Base-by-base conservation (phyloP, 78 protist species). In the Andalucia godoyi region DNA sequence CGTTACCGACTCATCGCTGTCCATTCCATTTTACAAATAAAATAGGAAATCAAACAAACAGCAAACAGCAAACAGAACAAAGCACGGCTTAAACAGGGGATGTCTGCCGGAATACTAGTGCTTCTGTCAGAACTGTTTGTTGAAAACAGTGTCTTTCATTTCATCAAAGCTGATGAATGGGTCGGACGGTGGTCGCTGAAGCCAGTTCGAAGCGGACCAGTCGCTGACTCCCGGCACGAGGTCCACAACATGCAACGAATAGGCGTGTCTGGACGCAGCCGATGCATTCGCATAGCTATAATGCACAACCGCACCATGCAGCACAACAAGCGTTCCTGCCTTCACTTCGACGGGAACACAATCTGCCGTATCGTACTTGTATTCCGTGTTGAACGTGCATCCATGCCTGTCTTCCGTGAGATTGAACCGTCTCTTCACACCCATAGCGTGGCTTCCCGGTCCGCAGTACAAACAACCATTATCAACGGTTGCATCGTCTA, bases 391-490 rank as follows among this genome's bases (percentile, higher is more conserved):
- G 15, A 52, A 25, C 23, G 21, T 23, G 18, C 8, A 27, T 15
- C 47, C 54, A 52, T 34, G 54, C 58, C 25, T 13, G 49, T 45
- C 46, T 25, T 13, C 23, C 38, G 7, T 33, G 4, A 50, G 65
- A 18, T 0, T 34, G 3, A 49, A 54, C 2, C 0, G 25, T 4
- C 60, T 27, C 27, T 61, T 58, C 17, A 70, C 15, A 2, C 61
- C 52, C 40, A 59, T 61, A 13, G 15, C 9, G 53, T 72, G 78
- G 25, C 71, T 62, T 36, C 78, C 78, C 2, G 57, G 57, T 17
- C 70, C 50, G 15, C 50, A 68, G 72, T 70, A 72, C 21, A 72
- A 45, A 34, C 79, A 72, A 7, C 79, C 79, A 46, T 72, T 72
- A 13, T 30, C 45, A 10, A 29, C 7, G 49, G 41, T 38, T 23